Conservation (phyloP, 2,329 filamentous ascomycete genomes). For the Alternaria conjuncta region DNA sequence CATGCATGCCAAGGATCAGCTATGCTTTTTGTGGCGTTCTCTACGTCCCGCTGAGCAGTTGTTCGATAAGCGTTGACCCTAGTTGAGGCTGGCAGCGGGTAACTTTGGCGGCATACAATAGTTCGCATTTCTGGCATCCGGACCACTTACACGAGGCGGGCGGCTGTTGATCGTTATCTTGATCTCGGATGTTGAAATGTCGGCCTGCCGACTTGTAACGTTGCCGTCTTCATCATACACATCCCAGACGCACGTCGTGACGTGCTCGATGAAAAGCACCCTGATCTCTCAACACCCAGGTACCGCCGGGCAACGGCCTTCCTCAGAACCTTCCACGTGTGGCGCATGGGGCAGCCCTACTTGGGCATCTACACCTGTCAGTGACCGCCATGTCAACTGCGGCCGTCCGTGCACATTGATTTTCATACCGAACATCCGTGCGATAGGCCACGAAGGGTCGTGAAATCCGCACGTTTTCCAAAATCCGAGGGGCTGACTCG, state of each 20-base stretch:
- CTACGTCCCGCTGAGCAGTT: background rate
- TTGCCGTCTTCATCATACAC: background rate
- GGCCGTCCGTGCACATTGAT: background rate
- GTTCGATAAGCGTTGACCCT: slow-evolving; percentile 2
- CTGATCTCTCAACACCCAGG: slow-evolving; percentile 2
- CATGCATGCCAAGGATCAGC: background rate
- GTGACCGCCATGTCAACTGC: background rate
- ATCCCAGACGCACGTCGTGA: slow-evolving; percentile 1
- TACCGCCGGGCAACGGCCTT: background rate
- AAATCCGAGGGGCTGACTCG: slow-evolving; percentile 2
- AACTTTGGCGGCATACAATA: background rate
- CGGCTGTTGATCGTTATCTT: slow-evolving; percentile 5
- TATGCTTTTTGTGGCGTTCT: slow-evolving; percentile 5
- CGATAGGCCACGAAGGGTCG: background rate
- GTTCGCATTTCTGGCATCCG: background rate
- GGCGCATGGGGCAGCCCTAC: slow-evolving; percentile 1
- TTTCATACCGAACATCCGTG: background rate
- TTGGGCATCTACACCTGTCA: background rate
- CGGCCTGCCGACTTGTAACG: background rate
- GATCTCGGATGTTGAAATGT: background rate
- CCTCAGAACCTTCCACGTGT: background rate
- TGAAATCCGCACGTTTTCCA: background rate
- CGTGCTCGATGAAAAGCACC: slow-evolving; percentile 4
- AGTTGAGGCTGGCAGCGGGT: background rate
- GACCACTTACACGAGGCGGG: background rate